These are phyloP conservation scores for Morella rubra DNA, from an alignment of 306 rosid species.

Conservation along the genomic window DNA sequence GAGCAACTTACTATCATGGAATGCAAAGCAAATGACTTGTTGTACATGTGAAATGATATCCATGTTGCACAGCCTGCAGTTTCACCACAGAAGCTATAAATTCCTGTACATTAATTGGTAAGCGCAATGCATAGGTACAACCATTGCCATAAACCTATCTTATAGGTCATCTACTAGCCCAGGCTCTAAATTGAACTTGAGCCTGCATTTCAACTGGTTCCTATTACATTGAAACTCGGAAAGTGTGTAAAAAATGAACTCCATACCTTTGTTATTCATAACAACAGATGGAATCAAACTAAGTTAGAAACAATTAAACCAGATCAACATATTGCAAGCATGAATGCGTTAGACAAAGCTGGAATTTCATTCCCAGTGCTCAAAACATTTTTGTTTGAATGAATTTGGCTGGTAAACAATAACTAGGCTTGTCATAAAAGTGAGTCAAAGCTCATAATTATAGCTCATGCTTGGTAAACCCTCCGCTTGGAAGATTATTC, in stretches of 20 bases:
- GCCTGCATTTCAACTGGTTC: background rate
- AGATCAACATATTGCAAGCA: background rate
- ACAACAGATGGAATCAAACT: background rate
- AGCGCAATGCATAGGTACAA: no score
- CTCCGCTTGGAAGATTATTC: no score
- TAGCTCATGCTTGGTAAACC: background rate
- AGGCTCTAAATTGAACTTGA: background rate
- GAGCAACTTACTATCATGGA: conserved; percentile 93
- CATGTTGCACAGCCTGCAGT: conserved; percentile 94
- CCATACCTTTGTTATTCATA: background rate
- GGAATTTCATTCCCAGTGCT: background rate
- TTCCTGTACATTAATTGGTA: background rate
- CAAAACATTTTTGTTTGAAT: background rate
- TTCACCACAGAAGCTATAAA: conserved; percentile 26
- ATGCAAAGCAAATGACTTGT: conserved; percentile 98
- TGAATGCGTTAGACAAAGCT: background rate
- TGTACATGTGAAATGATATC: conserved; percentile 95
- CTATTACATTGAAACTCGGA: background rate
- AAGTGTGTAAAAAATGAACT: background rate
- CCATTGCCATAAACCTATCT: no score
- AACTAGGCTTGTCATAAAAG: background rate
- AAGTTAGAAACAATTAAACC: background rate
- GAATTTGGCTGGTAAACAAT: background rate
- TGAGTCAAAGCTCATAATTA: background rate
- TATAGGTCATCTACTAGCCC: background rate